A percentile compares a stretch with the other conserved stretches of the same genome.
Conservation (phyloP, 2,329 filamentous ascomycete species). For the Fusarium sp. region DNA sequence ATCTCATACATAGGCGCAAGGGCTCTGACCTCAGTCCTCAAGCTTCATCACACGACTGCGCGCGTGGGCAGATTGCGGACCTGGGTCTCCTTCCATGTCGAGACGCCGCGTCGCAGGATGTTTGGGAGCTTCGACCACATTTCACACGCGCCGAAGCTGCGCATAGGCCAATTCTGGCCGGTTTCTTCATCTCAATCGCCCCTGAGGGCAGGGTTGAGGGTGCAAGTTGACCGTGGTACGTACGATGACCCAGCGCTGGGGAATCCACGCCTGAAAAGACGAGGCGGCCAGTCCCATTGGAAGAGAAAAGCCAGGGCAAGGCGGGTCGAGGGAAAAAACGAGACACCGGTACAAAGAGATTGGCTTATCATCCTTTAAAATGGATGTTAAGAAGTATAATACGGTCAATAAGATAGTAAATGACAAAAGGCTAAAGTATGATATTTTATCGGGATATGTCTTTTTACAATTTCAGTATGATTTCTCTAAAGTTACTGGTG, state of each 20-base stretch:
- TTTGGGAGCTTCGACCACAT: slow-evolving; percentile 14
- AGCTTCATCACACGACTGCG: slow-evolving; percentile 19
- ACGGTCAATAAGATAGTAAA: background rate
- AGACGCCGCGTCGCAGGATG: slow-evolving; percentile 9
- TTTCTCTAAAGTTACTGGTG: background rate
- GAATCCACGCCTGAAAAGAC: slow-evolving; percentile 21
- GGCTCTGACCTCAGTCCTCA: slow-evolving; percentile 3
- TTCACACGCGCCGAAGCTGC: slow-evolving; percentile 1
- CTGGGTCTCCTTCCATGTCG: slow-evolving; percentile 7
- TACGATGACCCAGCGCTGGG: slow-evolving; percentile 16
- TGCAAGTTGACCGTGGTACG: slow-evolving; percentile 26
- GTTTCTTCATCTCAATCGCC: slow-evolving; percentile 22
- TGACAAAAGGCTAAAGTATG: background rate
- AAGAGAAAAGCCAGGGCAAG: slow-evolving; percentile 1
- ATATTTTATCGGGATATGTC: background rate
- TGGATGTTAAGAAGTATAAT: background rate
- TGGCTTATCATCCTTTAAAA: background rate
- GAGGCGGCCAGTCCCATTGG: slow-evolving; percentile 39
- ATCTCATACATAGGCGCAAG: background rate
- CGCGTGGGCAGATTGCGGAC: slow-evolving; percentile 3
- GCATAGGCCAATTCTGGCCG: slow-evolving; percentile 5
- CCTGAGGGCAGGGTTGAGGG: slow-evolving; percentile 35
- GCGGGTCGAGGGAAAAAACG: background rate
- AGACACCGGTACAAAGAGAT: background rate
- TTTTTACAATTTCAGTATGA: background rate